Base-by-base conservation (phyloP, 768 basidiomycete genomes). In the Leccinum uliginosum region DNA sequence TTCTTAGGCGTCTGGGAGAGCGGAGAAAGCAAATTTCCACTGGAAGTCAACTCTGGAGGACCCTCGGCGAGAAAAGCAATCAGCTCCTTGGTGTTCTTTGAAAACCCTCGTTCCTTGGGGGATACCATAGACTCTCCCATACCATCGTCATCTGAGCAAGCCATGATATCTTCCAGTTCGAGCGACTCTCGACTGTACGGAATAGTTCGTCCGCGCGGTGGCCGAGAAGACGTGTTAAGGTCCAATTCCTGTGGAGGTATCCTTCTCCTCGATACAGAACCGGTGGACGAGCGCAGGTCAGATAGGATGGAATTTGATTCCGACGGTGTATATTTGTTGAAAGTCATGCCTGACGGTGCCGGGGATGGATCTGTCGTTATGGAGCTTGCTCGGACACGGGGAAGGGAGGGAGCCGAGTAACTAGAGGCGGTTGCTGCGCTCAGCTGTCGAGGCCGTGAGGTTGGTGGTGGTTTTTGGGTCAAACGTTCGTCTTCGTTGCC, bases 91-190 rank as follows among this genome's bases (percentile, higher is more conserved):
- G 81, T 78, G 26, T 68, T 67, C 27, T 73, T 62, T 8, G 83
- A 83, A 19, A 83, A 60, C 45, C 70, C 70, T 30, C 61, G 76
- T 62, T 59, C 62, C 9, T 49, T 82, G 72, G 59, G 82, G 67
- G 70, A 83, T 80, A 46, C 21, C 56, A 59, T 17, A 65, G 65
- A 40, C 54, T 71, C 34, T 64, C 57, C 59, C 54, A 69, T 38
- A 21, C 76, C 75, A 21, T 89, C 87, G 23, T 83, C 83, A 59
- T 87, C 89, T 7, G 83, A 87, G 23, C 78, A 83, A 40, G 76
- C 82, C 85, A 89, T 84, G 23, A 90, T 68, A 56, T 89, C 87
- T 65, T 92, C 89, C 59, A 91, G 64, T 68, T 91, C 85, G 58
- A 90, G 61, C 2, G 87, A 87, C 66, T 89, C 90, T 34, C 81